These are phyloP conservation scores for Coprinopsis cinerea DNA, from an alignment of 768 basidiomycete species.

Conservation along the genomic window DNA sequence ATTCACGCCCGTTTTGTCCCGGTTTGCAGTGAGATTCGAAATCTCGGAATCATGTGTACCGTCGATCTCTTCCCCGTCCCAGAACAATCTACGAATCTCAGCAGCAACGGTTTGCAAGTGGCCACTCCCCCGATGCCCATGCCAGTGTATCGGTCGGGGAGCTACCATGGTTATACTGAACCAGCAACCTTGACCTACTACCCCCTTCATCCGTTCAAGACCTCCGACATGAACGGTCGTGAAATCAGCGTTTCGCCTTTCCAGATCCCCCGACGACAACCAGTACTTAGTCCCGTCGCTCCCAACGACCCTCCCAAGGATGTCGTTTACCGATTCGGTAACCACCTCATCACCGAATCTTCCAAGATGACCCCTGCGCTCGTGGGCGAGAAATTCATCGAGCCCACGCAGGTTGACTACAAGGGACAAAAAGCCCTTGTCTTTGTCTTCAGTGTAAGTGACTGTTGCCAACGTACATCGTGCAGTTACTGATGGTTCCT, in stretches of 20 bases:
- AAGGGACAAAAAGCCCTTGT: conserved; percentile 46
- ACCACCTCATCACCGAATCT: conserved; percentile 33
- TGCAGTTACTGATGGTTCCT: conserved; percentile 3
- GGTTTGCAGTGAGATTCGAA: conserved; percentile 40
- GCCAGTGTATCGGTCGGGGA: conserved; percentile 7
- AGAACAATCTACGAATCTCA: conserved; percentile 19
- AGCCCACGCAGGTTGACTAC: conserved; percentile 49
- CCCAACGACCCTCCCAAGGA: conserved; percentile 24
- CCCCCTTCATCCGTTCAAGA: conserved; percentile 33
- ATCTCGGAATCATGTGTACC: conserved; percentile 62
- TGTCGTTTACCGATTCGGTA: conserved; percentile 25
- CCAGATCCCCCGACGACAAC: conserved; percentile 32
- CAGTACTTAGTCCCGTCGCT: conserved; percentile 25
- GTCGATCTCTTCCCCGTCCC: conserved; percentile 64
- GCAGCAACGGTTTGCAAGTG: conserved; percentile 5
- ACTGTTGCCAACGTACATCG: background rate
- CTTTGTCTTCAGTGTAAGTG: conserved; percentile 58
- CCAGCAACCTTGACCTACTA: conserved; percentile 28
- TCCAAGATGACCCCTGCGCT: conserved; percentile 45
- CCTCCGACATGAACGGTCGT: conserved; percentile 17
- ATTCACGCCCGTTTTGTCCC: conserved; percentile 5
- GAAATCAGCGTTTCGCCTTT: conserved; percentile 24
- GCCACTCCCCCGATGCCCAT: conserved; percentile 1
- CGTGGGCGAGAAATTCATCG: conserved; percentile 58
- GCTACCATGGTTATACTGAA: conserved; percentile 10